A percentile compares a stretch with the other conserved stretches of the same genome.
Conservation (phyloP, 148 eudicot species). For the Rhododendron williamsianum region DNA sequence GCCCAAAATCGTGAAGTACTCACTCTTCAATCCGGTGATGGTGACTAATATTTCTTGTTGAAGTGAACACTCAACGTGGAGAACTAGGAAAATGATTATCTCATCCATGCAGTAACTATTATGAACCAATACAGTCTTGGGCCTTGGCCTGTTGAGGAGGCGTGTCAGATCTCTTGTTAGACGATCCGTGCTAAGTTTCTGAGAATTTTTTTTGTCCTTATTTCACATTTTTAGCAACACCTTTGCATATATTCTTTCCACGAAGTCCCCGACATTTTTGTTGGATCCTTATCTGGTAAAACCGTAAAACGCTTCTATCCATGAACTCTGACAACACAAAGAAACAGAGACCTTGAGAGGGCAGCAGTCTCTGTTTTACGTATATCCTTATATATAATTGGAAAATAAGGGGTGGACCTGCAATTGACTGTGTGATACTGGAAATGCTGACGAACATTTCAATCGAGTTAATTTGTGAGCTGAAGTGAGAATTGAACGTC, state of each 20-base stretch:
- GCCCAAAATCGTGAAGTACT: not conserved
- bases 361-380: not conserved
- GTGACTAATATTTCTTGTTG: not conserved
- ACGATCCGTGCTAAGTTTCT: not conserved
- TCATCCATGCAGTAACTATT: not conserved
- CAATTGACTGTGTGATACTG: not conserved
- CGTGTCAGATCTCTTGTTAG: not conserved
- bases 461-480: not conserved
- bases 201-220: not conserved
- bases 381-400: not conserved
- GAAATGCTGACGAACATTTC: not conserved
- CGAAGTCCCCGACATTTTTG: no score
- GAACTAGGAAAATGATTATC: not conserved
- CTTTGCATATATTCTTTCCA: not conserved
- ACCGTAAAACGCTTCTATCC: not conserved
- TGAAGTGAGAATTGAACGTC: slow-evolving; percentile 3
- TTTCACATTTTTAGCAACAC: not conserved
- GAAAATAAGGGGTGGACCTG: not conserved
- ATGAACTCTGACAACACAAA: not conserved
- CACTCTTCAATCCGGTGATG: not conserved
- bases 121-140: slow-evolving; percentile 1
- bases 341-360: not conserved
- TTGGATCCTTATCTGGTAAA: not conserved
- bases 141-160: slow-evolving; percentile 4
- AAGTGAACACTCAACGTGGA: not conserved